A percentile compares a stretch with the other conserved stretches of the same genome.
Evolutionary conservation across 179 eudicot genomes (phyloP).

Genomic region (Amaranthus tricolor): DNA sequence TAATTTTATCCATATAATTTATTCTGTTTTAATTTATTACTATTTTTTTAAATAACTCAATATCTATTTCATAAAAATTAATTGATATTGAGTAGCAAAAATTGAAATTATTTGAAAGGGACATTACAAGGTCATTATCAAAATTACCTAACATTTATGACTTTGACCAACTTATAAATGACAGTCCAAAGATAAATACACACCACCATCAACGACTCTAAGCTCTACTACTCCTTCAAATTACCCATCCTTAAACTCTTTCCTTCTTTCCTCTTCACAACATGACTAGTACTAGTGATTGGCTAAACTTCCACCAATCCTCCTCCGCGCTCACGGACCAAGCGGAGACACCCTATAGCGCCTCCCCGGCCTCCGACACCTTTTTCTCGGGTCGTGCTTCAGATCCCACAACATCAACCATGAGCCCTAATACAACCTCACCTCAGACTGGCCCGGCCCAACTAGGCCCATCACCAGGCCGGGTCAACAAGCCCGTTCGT

Average conservation of each 20-base stretch:
- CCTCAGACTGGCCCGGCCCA: slow-evolving; percentile 16
- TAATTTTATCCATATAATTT: too few relatives aligned
- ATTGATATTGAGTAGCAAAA: too few relatives aligned
- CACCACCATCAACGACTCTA: slow-evolving; percentile 4
- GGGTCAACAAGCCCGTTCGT: slow-evolving; percentile 42
- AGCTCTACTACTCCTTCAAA: background rate
- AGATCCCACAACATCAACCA: slow-evolving; percentile 19
- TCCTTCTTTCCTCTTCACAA: too few relatives aligned
- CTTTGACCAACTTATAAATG: slow-evolving; percentile 32
- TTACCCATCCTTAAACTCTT: too few relatives aligned
- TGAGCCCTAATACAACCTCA: background rate
- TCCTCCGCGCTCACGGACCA: slow-evolving; percentile 16
- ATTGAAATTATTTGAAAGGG: background rate
- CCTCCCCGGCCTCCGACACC: slow-evolving; percentile 20
- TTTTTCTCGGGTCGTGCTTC: slow-evolving; percentile 25
- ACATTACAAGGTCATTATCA: slow-evolving; percentile 24
- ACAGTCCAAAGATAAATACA: slow-evolving; percentile 32
- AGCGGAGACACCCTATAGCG: background rate
- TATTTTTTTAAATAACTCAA: too few relatives aligned
- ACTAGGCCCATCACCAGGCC: slow-evolving; percentile 21
- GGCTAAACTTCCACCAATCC: slow-evolving; percentile 32
- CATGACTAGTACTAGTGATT: slow-evolving; percentile 35
- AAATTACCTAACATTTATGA: slow-evolving; percentile 35
- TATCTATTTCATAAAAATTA: too few relatives aligned
- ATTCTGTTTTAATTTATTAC: too few relatives aligned